Conservation (phyloP, 208 protist genomes). For the Trypanosoma mega region DNA sequence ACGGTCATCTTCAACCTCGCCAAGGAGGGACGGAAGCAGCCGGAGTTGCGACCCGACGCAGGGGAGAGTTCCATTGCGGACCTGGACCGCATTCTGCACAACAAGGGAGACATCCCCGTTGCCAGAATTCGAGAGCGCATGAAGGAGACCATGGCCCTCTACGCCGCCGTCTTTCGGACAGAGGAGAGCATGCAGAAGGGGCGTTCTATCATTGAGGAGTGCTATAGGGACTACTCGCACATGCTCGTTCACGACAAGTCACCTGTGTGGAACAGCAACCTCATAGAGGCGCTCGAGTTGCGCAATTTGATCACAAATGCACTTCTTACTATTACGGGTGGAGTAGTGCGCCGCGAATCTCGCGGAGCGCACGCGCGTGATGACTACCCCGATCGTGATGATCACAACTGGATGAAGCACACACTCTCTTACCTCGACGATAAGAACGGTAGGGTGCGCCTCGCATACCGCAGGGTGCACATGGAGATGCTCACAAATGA, state of each 20-base stretch:
- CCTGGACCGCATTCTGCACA: slow-evolving; percentile 94
- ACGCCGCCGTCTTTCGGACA: slow-evolving; percentile 96
- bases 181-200: slow-evolving; percentile 93
- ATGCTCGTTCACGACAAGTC: slow-evolving; percentile 94
- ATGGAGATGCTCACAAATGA: slow-evolving; percentile 92
- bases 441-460: slow-evolving; percentile 83
- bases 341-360: slow-evolving; percentile 95
- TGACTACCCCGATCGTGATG: slow-evolving; percentile 96
- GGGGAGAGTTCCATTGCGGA: slow-evolving; percentile 95
- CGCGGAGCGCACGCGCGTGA: slow-evolving; percentile 98
- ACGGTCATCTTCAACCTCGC: slow-evolving; percentile 93
- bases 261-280: slow-evolving; percentile 97
- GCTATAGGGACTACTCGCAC: slow-evolving; percentile 93
- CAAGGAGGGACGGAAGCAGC: slow-evolving; percentile 88
- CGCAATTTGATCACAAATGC: slow-evolving; percentile 98
- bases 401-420: slow-evolving; percentile 99
- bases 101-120: slow-evolving; percentile 91
- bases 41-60: slow-evolving; percentile 76
- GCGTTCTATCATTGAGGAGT: slow-evolving; percentile 91
- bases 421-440: slow-evolving; percentile 96
- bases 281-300: slow-evolving; percentile 98
- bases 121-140: slow-evolving; percentile 95
- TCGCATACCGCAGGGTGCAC: slow-evolving; percentile 95
- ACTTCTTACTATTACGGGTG: slow-evolving; percentile 93
- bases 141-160: slow-evolving; percentile 97